Evolutionary conservation across 208 protist species (phyloP).

Genomic region (Trypanosoma caninum): DNA sequence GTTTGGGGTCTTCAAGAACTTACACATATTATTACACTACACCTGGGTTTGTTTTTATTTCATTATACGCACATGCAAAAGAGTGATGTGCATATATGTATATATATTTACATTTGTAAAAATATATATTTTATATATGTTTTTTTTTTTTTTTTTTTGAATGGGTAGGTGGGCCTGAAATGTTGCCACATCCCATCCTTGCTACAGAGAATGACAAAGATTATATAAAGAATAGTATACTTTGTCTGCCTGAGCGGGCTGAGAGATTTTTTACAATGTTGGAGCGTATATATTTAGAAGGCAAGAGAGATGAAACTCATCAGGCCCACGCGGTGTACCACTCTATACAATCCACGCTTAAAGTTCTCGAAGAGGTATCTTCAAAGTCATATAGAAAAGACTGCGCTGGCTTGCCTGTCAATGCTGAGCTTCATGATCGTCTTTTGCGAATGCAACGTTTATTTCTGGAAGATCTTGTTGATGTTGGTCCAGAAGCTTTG

Average conservation of each 20-base stretch:
- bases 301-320: conserved; percentile 34
- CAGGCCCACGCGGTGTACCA: conserved; percentile 50
- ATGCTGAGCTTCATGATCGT: conserved; percentile 66
- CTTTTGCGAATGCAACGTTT: conserved; percentile 58
- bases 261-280: conserved; percentile 68
- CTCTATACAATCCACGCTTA: conserved; percentile 57
- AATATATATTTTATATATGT: background rate
- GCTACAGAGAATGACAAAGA: conserved; percentile 86
- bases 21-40: too few species aligned
- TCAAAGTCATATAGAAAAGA: conserved; percentile 32
- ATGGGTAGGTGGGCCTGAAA: conserved; percentile 8
- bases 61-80: too few species aligned
- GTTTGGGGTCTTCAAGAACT: too few species aligned
- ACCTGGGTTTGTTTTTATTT: too few species aligned
- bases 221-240: conserved; percentile 64
- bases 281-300: conserved; percentile 60
- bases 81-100: conserved; percentile 1
- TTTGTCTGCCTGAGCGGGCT: conserved; percentile 47
- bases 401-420: conserved; percentile 3
- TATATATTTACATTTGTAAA: background rate
- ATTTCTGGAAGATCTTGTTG: conserved; percentile 72
- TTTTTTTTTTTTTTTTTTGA: background rate
- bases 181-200: conserved; percentile 84
- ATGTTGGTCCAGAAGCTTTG: conserved; percentile 60
- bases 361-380: conserved; percentile 43